Percentiles rank a stretch among this genome's conserved stretches.
Evolutionary conservation across 768 basidiomycete species (phyloP).

Genomic region (Boletus reticuloceps): DNA sequence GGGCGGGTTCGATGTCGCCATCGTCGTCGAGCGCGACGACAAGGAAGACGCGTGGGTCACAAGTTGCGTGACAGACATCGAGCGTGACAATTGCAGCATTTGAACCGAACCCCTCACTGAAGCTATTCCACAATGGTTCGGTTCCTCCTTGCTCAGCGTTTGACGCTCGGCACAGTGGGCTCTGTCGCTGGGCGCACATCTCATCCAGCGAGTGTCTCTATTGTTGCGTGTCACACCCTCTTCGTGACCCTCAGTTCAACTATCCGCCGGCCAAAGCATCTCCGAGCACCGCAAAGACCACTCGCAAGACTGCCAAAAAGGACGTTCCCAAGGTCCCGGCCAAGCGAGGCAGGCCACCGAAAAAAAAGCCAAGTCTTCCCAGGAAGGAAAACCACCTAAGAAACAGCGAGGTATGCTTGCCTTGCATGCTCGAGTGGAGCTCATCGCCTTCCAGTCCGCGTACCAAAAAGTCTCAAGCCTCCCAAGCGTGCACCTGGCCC

Average conservation of each 20-base stretch:
- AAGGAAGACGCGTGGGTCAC: too few species aligned
- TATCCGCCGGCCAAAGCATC: slow-evolving; percentile 7
- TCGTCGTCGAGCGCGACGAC: background rate
- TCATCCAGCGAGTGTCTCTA: background rate
- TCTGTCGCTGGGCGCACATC: background rate
- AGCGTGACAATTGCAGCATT: slow-evolving; percentile 12
- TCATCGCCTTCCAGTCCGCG: slow-evolving; percentile 16
- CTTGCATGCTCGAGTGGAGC: background rate
- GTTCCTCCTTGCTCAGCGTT: slow-evolving; percentile 15
- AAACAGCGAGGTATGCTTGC: slow-evolving; percentile 15
- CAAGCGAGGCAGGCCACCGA: slow-evolving; percentile 8
- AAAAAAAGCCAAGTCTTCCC: background rate
- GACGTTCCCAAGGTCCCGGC: background rate
- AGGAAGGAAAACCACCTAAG: background rate
- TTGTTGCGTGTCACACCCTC: slow-evolving; percentile 26
- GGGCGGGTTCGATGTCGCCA: background rate
- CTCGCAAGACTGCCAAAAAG: slow-evolving; percentile 5
- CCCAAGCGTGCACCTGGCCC: slow-evolving; percentile 28
- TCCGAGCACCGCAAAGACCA: background rate
- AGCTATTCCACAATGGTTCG: slow-evolving; percentile 4
- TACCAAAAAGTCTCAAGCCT: slow-evolving; percentile 17
- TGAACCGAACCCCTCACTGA: background rate
- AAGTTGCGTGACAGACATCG: slow-evolving; percentile 13
- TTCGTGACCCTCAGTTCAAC: slow-evolving; percentile 18
- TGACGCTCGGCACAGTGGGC: background rate